Percentiles rank a stretch among this genome's conserved stretches.
Conservation (phyloP, 257 asterid genomes). For the Ocimum tenuiflorum region DNA sequence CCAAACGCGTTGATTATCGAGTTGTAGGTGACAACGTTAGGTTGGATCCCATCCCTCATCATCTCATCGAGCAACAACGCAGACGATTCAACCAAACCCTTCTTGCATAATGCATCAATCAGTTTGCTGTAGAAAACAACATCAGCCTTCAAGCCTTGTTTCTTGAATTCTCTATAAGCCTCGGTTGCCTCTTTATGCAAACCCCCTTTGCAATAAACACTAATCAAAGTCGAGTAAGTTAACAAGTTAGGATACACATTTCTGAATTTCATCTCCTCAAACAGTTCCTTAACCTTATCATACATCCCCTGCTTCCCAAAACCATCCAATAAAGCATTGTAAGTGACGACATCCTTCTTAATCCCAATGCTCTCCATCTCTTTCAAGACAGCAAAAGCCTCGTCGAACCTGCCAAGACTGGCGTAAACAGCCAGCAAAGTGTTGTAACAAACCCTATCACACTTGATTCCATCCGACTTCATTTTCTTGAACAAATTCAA, state of each 20-base stretch:
- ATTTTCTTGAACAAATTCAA: slow-evolving; percentile 71
- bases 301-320: slow-evolving; percentile 85
- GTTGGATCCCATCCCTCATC: slow-evolving; percentile 84
- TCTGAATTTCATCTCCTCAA: slow-evolving; percentile 60
- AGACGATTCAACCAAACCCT: slow-evolving; percentile 74
- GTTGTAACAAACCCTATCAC: slow-evolving; percentile 85
- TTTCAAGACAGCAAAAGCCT: slow-evolving; percentile 63
- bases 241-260: slow-evolving; percentile 65
- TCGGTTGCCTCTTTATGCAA: slow-evolving; percentile 57
- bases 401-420: slow-evolving; percentile 77
- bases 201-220: slow-evolving; percentile 80
- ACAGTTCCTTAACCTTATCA: slow-evolving; percentile 62
- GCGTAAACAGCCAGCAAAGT: slow-evolving; percentile 77
- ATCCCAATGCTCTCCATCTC: slow-evolving; percentile 93
- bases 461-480: slow-evolving; percentile 68
- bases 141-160: slow-evolving; percentile 74
- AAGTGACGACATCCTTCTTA: slow-evolving; percentile 86
- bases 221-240: slow-evolving; percentile 74
- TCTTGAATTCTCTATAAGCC: slow-evolving; percentile 66
- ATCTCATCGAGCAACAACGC: slow-evolving; percentile 76
- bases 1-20: slow-evolving; percentile 93
- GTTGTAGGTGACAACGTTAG: slow-evolving; percentile 92
- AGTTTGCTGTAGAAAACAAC: slow-evolving; percentile 90
- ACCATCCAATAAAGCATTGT: slow-evolving; percentile 83
- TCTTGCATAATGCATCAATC: slow-evolving; percentile 87